phyloP scores from a whole-genome alignment of 1,284 basidiomycete species.

The Volvariella volvacea region DNA sequence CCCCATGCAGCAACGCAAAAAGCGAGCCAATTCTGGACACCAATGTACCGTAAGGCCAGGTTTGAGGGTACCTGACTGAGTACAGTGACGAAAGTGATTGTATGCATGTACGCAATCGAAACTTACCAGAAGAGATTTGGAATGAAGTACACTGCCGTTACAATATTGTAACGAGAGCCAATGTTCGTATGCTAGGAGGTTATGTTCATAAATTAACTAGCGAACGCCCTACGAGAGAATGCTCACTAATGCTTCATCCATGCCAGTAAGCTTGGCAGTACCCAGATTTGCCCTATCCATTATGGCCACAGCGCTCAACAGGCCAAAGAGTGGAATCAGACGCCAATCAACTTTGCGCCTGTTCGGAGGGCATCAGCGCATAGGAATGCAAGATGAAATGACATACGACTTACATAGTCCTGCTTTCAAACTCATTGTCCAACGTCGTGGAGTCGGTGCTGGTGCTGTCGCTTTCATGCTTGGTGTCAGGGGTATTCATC shows the following conservation, averaged over 20 bases:
- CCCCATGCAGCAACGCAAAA: constrained; percentile 39
- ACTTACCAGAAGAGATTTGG: constrained; percentile 38
- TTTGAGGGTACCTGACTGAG: constrained; percentile 39
- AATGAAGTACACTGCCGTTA: constrained; percentile 36
- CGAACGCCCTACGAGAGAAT: neutral
- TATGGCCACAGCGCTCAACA: constrained; percentile 34
- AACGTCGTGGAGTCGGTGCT: too few relatives aligned
- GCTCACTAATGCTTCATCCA: constrained; percentile 35
- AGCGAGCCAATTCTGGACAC: constrained; percentile 31
- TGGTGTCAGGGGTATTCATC: too few relatives aligned
- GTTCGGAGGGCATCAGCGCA: neutral
- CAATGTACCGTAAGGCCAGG: constrained; percentile 31
- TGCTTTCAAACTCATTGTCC: neutral
- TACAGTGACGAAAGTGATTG: constrained; percentile 1
- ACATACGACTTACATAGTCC: neutral
- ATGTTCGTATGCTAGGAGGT: constrained; percentile 23
- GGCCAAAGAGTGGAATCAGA: constrained; percentile 34
- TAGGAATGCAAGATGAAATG: neutral
- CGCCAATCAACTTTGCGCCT: constrained; percentile 36
- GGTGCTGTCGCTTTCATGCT: too few relatives aligned
- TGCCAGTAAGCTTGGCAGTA: constrained; percentile 34
- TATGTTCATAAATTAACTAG: too few relatives aligned
- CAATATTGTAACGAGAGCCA: constrained; percentile 35
- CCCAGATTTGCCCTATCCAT: constrained; percentile 39
- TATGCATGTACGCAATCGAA: too few relatives aligned